Evolutionary conservation across 106 monocot species (phyloP).

Genomic region (Acorus gramineus): DNA sequence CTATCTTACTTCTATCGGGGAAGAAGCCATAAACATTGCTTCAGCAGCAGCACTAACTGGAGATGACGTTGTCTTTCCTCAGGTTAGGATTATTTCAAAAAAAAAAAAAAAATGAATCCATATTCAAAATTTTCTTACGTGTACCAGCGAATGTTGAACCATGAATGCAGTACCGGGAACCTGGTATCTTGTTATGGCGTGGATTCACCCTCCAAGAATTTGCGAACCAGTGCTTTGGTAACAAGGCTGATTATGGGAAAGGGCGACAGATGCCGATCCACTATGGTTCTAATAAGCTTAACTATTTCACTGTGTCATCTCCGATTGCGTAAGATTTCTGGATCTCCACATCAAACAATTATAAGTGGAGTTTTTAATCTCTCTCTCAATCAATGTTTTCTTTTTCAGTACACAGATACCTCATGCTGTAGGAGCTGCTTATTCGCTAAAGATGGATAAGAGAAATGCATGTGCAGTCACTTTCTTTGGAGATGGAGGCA

Average conservation of each 20-base stretch:
- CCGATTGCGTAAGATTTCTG: slow-evolving; percentile 64
- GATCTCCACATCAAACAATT: too few relatives aligned
- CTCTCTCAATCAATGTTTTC: not conserved
- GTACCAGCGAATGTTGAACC: not conserved
- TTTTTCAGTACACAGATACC: slow-evolving; percentile 71
- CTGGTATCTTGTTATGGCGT: slow-evolving; percentile 82
- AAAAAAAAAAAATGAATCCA: too few relatives aligned
- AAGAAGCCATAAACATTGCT: slow-evolving; percentile 96
- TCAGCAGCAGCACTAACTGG: slow-evolving; percentile 81
- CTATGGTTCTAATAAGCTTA: slow-evolving; percentile 64
- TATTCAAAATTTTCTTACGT: too few relatives aligned
- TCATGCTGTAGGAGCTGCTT: slow-evolving; percentile 86
- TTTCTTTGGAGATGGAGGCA: slow-evolving; percentile 93
- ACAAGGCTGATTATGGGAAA: slow-evolving; percentile 76
- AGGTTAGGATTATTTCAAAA: slow-evolving; percentile 27
- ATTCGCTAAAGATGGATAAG: slow-evolving; percentile 83
- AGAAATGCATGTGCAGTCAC: slow-evolving; percentile 66
- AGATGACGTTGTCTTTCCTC: slow-evolving; percentile 88
- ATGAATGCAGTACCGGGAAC: slow-evolving; percentile 75
- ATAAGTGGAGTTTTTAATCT: not conserved
- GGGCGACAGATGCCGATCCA: slow-evolving; percentile 93
- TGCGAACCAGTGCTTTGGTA: slow-evolving; percentile 83
- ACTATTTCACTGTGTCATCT: slow-evolving; percentile 86
- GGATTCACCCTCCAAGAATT: slow-evolving; percentile 82
- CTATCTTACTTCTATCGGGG: slow-evolving; percentile 68